phyloP scores from a whole-genome alignment of 257 asterid genomes.

The Nicotiana obtusifolia region DNA sequence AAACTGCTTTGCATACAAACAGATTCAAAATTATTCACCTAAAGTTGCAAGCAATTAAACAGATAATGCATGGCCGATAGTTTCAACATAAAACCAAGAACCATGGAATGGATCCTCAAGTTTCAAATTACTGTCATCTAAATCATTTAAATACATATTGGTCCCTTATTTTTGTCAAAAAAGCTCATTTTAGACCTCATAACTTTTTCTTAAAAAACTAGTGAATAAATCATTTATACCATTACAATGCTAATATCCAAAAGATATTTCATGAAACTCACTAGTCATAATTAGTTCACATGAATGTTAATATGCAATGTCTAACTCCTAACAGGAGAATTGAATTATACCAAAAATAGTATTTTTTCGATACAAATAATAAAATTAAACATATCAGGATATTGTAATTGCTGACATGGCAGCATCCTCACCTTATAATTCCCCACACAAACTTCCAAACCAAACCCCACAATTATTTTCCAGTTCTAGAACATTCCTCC shows the following conservation, averaged over 20 bases:
- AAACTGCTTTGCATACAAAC: not conserved
- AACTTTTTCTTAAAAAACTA: not conserved
- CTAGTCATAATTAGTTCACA: too few relatives aligned
- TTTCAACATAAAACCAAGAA: not conserved
- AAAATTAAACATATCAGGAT: constrained; percentile 18
- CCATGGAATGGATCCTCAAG: not conserved
- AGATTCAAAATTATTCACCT: not conserved
- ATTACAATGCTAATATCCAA: not conserved
- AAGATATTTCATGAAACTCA: too few relatives aligned
- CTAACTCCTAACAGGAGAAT: too few relatives aligned
- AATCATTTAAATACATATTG: not conserved
- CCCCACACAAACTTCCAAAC: constrained; percentile 34
- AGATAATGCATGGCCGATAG: not conserved
- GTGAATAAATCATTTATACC: not conserved
- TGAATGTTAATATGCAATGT: too few relatives aligned
- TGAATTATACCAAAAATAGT: too few relatives aligned
- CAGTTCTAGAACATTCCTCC: constrained; percentile 64
- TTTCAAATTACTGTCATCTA: not conserved
- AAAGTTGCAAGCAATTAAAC: not conserved
- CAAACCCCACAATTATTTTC: constrained; percentile 11
- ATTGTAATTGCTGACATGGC: constrained; percentile 50
- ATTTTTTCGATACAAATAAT: not conserved
- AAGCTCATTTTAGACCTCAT: not conserved
- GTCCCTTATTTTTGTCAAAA: not conserved
- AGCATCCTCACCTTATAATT: constrained; percentile 44